Base-by-base conservation (phyloP, 768 basidiomycete genomes). In the Psilocybe cyanescens region DNA sequence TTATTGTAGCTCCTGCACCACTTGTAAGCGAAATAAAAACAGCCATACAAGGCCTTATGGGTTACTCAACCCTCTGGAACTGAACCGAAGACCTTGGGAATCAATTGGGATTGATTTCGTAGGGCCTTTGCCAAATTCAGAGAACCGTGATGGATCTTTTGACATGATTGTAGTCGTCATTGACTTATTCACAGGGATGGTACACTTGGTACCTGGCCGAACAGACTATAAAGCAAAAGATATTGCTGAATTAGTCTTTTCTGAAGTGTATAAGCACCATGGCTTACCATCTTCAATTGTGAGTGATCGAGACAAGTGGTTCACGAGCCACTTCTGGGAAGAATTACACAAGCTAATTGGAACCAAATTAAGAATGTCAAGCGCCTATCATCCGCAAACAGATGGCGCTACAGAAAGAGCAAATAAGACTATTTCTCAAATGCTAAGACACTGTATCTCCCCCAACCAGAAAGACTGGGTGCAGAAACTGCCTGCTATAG, bases 391-490 rank as follows among this genome's bases (percentile, higher is more conserved):
- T 55, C 61, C 62, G 0, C 35, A 62, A 37, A 59, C 58, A 16
- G 61, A 65, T 48, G 58, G 64, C 24, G 52, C 64, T 4, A 66
- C 65, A 0, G 65, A 66, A 46, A 33, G 58, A 2, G 66, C 67
- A 1, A 71, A 71, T 30, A 37, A 61, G 16, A 71, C 67, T 1
- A 57, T 69, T 12, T 59, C 46, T 1, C 68, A 71, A 33, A 69
- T 71, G 68, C 17, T 71, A 0, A 12, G 64, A 4, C 62, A 70
- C 46, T 67, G 71, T 41, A 66, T 80, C 0, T 35, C 19, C 0
- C 56, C 65, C 0, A 68, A 72, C 17, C 78, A 78, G 58, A 68
- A 59, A 31, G 75, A 76, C 58, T 78, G 74, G 76, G 73, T 61
- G 1, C 35, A 6, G 0, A 68, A 65, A 33, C 44, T 77, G 19